Conservation (phyloP, 305 asterid genomes). For the Plantago rigida region DNA sequence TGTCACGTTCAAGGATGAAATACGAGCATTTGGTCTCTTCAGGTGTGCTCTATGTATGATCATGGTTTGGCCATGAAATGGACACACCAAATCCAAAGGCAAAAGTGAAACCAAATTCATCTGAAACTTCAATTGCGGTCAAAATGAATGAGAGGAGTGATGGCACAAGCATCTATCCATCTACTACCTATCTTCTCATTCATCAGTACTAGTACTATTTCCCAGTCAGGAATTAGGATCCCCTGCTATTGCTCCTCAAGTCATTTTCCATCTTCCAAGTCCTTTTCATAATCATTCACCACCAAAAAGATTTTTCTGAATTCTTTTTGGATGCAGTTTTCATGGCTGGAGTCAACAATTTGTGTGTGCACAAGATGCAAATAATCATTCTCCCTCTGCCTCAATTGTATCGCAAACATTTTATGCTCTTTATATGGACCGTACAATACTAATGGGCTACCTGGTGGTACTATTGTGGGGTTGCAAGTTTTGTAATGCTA, state of each 20-base stretch:
- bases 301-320: no score
- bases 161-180: conserved; percentile 2
- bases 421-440: conserved; percentile 13
- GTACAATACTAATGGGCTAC: conserved; percentile 6
- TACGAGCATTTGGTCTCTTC: not conserved
- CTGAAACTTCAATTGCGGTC: conserved; percentile 17
- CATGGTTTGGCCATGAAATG: conserved; percentile 23
- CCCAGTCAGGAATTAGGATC: not conserved
- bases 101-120: conserved; percentile 3
- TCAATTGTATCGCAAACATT: no score
- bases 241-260: not conserved
- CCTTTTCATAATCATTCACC: no score
- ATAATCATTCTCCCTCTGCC: not conserved
- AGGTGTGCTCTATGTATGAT: conserved; percentile 8
- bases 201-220: not conserved
- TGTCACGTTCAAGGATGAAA: not conserved
- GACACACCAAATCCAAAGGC: conserved; percentile 22
- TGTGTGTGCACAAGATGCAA: conserved; percentile 2
- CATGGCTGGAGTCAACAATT: conserved; percentile 7
- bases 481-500: conserved; percentile 4
- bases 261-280: conserved; percentile 15
- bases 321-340: not conserved
- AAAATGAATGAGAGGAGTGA: conserved; percentile 7
- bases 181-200: no score
- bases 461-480: conserved; percentile 13